Evolutionary conservation across 306 rosid species (phyloP), one percentile per base, ranked within the genome.

Genomic region (Prosopis cineraria): DNA sequence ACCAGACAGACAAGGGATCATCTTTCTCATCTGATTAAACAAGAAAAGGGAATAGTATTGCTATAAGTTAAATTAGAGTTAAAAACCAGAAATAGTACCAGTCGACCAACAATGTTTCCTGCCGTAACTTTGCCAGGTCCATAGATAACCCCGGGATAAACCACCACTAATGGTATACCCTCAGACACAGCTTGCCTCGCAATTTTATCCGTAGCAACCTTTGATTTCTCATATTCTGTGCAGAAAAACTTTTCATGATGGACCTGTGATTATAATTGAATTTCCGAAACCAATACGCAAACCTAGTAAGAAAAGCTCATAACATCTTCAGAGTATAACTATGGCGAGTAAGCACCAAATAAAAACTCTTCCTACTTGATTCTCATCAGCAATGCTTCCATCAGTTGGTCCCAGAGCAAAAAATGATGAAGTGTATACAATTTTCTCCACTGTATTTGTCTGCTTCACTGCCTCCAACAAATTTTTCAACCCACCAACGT

Each of bases 141-240:
- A 73, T 92, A 92, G 66, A 95, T 88, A 5, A 95, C 97, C 33
- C 98, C 98, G 1, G 98, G 98, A 82, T 95, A 95, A 67, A 95
- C 88, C 9, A 77, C 24, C 50, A 90, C 86, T 31, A 95, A 58
- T 1, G 97, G 93, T 68, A 88, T 37, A 4, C 97, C 98, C 66
- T 89, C 93, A 0, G 86, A 82, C 2, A 89, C 97, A 66, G 96
- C 99, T 81, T 84, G 83, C 36, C 89, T 0, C 0, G 97, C 98
- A 33, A 95, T 85, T 79, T 89, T 91, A 82, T 95, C 97, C 0
- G 97, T 92, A 3, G 75, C 77, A 9, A 27, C 88, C 84, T 95
- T 95, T 25, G 99, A 95, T 80, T 83, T 91, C 88, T 95, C 98
- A 76, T 95, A 95, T 70, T 92, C 98, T 4, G 98, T 89, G 86